phyloP scores from a whole-genome alignment of 192 early-diverging fungal genomes.

The Bifiguratus adelaidae region DNA sequence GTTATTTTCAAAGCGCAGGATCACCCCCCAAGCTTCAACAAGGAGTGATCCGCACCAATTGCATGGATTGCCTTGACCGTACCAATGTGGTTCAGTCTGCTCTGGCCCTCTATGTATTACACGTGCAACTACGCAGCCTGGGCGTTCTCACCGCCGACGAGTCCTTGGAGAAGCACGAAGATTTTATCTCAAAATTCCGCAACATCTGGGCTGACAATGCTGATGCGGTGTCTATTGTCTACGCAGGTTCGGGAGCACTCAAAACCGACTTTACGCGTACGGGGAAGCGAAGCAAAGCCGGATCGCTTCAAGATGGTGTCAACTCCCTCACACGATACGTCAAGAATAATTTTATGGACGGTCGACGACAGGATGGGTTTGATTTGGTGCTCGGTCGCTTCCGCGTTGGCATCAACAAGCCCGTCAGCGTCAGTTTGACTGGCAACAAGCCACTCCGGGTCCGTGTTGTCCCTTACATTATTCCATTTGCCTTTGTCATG shows the following conservation, averaged over 20 bases:
- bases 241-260: slow-evolving; percentile 93
- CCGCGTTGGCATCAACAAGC: slow-evolving; percentile 21
- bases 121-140: slow-evolving; percentile 58
- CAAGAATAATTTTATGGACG: slow-evolving; percentile 94
- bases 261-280: slow-evolving; percentile 98
- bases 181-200: slow-evolving; percentile 69
- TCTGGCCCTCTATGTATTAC: slow-evolving; percentile 64
- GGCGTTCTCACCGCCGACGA: slow-evolving; percentile 52
- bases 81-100: slow-evolving; percentile 98
- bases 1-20: slow-evolving; percentile 14
- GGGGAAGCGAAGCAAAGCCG: slow-evolving; percentile 75
- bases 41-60: slow-evolving; percentile 90
- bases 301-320: slow-evolving; percentile 69
- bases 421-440: slow-evolving; percentile 42
- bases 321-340: slow-evolving; percentile 82
- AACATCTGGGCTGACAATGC: slow-evolving; percentile 98
- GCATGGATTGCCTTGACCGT: slow-evolving; percentile 99
- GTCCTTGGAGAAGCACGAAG: slow-evolving; percentile 46
- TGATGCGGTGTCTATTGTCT: slow-evolving; percentile 80
- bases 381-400: slow-evolving; percentile 79
- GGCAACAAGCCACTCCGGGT: slow-evolving; percentile 45
- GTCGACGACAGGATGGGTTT: slow-evolving; percentile 82
- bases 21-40: slow-evolving; percentile 39
- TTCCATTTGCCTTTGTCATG: slow-evolving; percentile 40
- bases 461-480: slow-evolving; percentile 24